Evolutionary conservation across 169 alveolate genomes (phyloP).

Genomic region (Babesia sp.): DNA sequence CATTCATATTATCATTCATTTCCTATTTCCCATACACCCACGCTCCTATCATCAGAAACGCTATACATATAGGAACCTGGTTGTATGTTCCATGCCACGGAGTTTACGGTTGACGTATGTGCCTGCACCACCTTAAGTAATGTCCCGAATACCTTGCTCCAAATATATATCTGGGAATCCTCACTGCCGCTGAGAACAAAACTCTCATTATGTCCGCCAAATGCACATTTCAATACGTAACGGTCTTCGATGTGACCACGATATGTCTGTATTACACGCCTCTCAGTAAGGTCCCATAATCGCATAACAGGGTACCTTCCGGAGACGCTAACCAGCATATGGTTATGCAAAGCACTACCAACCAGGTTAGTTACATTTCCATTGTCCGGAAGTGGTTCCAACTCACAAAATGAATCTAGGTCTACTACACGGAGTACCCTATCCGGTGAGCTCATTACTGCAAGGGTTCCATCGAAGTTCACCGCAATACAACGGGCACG

Average conservation of each 20-base stretch:
- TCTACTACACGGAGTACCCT: constrained; percentile 68
- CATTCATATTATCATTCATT: no score
- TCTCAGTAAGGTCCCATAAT: constrained; percentile 76
- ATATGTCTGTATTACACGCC: constrained; percentile 77
- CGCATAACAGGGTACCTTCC: constrained; percentile 75
- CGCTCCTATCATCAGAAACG: constrained; percentile 75
- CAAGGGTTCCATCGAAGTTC: constrained; percentile 67
- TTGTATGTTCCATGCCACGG: constrained; percentile 77
- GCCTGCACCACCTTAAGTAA: constrained; percentile 75
- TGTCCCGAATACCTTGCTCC: constrained; percentile 82
- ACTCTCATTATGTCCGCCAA: constrained; percentile 83
- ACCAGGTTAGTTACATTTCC: constrained; percentile 69
- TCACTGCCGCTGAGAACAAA: constrained; percentile 85
- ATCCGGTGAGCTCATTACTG: constrained; percentile 70
- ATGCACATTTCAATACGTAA: constrained; percentile 76
- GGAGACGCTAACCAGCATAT: constrained; percentile 75
- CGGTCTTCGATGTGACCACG: constrained; percentile 85
- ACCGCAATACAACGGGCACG: constrained; percentile 66
- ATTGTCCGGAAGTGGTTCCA: constrained; percentile 69
- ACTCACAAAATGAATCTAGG: constrained; percentile 45
- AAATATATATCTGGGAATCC: constrained; percentile 83
- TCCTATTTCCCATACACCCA: constrained; percentile 69
- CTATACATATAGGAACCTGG: constrained; percentile 65
- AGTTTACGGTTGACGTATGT: constrained; percentile 84
- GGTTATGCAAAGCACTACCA: constrained; percentile 67